Conservation (phyloP, 2,329 filamentous ascomycete genomes). For the Penicillium glabrum region DNA sequence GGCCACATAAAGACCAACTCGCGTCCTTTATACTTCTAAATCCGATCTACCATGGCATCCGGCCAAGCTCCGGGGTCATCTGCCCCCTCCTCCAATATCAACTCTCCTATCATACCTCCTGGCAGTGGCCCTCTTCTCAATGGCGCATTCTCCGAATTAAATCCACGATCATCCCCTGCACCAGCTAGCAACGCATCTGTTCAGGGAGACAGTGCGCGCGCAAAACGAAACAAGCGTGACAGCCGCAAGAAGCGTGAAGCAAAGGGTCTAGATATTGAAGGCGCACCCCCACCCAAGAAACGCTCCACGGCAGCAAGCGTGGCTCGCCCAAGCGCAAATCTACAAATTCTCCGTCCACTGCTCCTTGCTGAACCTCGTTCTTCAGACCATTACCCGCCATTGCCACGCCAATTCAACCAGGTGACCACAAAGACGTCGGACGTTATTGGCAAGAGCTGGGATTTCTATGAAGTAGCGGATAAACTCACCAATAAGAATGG, state of each 20-base stretch:
- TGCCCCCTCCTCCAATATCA: slow-evolving; percentile 37
- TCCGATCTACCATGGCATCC: slow-evolving; percentile 29
- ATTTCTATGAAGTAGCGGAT: slow-evolving; percentile 46
- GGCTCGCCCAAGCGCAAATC: slow-evolving; percentile 38
- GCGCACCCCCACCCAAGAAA: slow-evolving; percentile 36
- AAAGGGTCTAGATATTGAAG: slow-evolving; percentile 41
- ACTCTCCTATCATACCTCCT: slow-evolving; percentile 34
- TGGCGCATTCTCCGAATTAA: slow-evolving; percentile 29
- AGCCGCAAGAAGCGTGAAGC: slow-evolving; percentile 46
- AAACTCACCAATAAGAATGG: slow-evolving; percentile 65
- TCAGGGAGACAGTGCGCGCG: slow-evolving; percentile 30
- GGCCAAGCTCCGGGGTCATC: slow-evolving; percentile 33
- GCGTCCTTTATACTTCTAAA: not conserved
- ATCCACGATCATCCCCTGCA: slow-evolving; percentile 35
- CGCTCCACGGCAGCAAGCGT: slow-evolving; percentile 29
- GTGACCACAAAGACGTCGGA: slow-evolving; percentile 37
- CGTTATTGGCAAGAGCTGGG: slow-evolving; percentile 36
- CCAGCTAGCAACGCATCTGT: slow-evolving; percentile 29
- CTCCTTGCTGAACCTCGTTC: slow-evolving; percentile 40
- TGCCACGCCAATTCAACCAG: slow-evolving; percentile 41
- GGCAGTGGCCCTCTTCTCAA: slow-evolving; percentile 29
- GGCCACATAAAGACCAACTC: not conserved
- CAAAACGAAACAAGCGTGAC: slow-evolving; percentile 45
- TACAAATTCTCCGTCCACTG: slow-evolving; percentile 42
- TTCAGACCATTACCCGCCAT: slow-evolving; percentile 39